These are phyloP conservation scores for Sporothrix humicola DNA, from an alignment of 2,329 filamentous ascomycete genomes.

Conservation along the genomic window DNA sequence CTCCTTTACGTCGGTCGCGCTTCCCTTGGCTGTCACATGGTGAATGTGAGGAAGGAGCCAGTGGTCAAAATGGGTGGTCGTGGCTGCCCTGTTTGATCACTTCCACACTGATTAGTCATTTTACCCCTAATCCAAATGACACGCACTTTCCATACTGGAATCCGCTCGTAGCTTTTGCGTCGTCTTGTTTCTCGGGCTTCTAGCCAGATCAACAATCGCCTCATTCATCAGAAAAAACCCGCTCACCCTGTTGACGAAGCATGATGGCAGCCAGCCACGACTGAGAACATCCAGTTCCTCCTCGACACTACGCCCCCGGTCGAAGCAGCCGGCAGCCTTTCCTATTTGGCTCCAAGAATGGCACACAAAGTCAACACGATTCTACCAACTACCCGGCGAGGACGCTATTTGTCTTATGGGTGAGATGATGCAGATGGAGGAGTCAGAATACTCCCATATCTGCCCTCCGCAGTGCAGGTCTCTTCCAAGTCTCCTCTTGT, in stretches of 20 bases:
- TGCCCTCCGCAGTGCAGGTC: neutral
- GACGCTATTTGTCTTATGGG: constrained; percentile 1
- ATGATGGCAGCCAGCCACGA: neutral
- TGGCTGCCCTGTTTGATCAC: constrained; percentile 8
- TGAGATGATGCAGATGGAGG: constrained; percentile 15
- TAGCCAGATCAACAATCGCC: constrained; percentile 3
- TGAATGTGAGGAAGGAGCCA: constrained; percentile 9
- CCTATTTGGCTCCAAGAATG: neutral
- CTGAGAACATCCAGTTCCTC: neutral
- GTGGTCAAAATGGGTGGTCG: neutral
- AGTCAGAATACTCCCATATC: neutral
- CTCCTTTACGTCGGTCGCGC: neutral
- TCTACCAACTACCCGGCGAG: neutral
- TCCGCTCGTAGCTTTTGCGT: constrained; percentile 10
- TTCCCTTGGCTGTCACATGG: neutral
- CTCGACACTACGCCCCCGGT: neutral
- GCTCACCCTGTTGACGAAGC: neutral
- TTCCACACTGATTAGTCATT: constrained; percentile 2
- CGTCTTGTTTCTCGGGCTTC: constrained; percentile 13
- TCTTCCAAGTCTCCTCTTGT: neutral
- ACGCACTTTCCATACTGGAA: neutral
- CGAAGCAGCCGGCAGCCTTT: neutral
- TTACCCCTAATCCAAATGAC: neutral
- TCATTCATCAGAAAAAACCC: neutral
- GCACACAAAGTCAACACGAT: neutral